Evolutionary conservation across 2,329 filamentous ascomycete genomes (phyloP), one percentile per base, ranked within the genome.

Genomic region (Trichoderma sp.): DNA sequence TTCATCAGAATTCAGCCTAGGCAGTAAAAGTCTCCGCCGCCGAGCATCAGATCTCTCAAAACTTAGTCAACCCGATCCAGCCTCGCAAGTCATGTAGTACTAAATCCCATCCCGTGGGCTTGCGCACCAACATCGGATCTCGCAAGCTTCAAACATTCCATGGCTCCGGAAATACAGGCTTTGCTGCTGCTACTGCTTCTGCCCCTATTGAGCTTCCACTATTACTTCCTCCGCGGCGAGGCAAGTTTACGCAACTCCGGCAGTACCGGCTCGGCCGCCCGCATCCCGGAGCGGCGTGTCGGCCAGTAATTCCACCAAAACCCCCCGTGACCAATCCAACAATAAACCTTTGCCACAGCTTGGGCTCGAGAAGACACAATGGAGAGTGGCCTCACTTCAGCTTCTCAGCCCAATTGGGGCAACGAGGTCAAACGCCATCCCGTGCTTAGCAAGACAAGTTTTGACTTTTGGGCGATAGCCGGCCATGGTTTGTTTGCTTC

Each of bases 341-440:
- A 30, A 20, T 32, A 68, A 68, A 68, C 53, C 53, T 47, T 43
- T 68, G 53, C 20, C 36, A 30, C 30, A 7, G 30, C 55, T 68
- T 53, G 20, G 28, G 43, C 66, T 68, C 58, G 34, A 68, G 26
- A 23, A 47, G 30, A 39, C 11, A 43, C 26, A 61, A 53, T 36
- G 30, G 55, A 30, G 11, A 30, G 32, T 30, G 15, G 30, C 12
- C 15, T 28, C 32, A 36, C 15, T 57, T 20, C 32, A 59, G 23
- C 26, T 61, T 36, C 36, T 59, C 36, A 13, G 64, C n/a, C 55
- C 23, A n/a, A 32, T 28, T 39, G 26, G 23, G 23, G 3, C 23
- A 17, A 15, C 28, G n/a, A 61, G n/a, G 55, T 50, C 17, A 53
- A 50, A 68, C 66, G 66, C 66, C 66, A 68, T 68, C 57, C 57